These are phyloP conservation scores for Pythium phragmiticola DNA, from an alignment of 352 stramenopile species.

Conservation along the genomic window DNA sequence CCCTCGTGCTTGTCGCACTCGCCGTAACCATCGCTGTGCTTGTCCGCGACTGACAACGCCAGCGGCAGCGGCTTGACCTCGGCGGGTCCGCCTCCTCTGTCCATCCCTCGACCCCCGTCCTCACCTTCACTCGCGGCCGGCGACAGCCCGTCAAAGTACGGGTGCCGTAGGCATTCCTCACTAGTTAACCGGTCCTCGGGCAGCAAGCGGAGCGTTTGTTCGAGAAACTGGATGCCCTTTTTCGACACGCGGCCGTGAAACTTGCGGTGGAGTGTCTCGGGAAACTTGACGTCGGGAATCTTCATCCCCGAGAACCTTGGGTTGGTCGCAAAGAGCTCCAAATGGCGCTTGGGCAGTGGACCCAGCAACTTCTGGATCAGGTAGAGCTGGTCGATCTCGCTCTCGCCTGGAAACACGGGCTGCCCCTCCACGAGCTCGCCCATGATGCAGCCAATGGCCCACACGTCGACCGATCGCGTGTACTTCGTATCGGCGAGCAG, in stretches of 20 bases:
- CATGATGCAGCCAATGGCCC: slow-evolving; percentile 97
- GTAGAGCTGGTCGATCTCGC: slow-evolving; percentile 98
- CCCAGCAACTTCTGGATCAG: slow-evolving; percentile 99
- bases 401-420: slow-evolving; percentile 98
- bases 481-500: slow-evolving; percentile 99
- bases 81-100: not conserved
- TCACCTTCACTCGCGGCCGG: not conserved
- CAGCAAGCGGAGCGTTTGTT: slow-evolving; percentile 72
- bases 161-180: slow-evolving; percentile 78
- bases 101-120: not conserved
- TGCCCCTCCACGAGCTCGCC: slow-evolving; percentile 96
- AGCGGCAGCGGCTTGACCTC: slow-evolving; percentile 27
- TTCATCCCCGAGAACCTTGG: slow-evolving; percentile 91
- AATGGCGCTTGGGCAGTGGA: slow-evolving; percentile 91
- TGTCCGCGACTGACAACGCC: not conserved
- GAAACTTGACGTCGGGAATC: slow-evolving; percentile 91
- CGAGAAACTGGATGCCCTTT: slow-evolving; percentile 79
- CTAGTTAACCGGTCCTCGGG: slow-evolving; percentile 74
- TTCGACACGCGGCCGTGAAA: slow-evolving; percentile 89
- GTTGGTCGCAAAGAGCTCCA: slow-evolving; percentile 91
- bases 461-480: slow-evolving; percentile 95
- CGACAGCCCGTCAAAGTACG: slow-evolving; percentile 86
- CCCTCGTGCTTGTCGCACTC: slow-evolving; percentile 15
- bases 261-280: slow-evolving; percentile 90
- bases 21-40: not conserved